phyloP scores from a whole-genome alignment of 78 protist species.

The Dictyostelium intermedium region DNA sequence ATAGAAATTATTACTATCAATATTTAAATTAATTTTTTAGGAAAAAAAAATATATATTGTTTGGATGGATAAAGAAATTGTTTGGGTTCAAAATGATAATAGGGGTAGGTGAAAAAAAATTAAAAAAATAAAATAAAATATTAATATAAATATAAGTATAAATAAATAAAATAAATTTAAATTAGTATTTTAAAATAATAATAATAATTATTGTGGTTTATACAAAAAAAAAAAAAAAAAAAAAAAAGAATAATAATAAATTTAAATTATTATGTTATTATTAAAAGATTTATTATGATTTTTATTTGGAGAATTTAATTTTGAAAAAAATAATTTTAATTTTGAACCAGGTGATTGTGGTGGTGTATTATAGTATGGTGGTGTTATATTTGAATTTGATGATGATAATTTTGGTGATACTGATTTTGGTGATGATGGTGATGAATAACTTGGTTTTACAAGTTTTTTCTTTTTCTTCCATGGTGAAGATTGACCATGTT shows the following conservation, averaged over 20 bases:
- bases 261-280: no score
- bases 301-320: background rate
- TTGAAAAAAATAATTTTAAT: conserved; percentile 4
- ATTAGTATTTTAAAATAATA: background rate
- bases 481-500: background rate
- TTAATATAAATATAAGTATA: background rate
- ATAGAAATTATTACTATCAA: background rate
- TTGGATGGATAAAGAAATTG: background rate
- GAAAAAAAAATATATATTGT: no score
- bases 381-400: background rate
- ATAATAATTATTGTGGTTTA: background rate
- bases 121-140: background rate
- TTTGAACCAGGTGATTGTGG: conserved; percentile 20
- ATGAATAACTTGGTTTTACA: background rate
- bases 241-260: no score
- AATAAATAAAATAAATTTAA: background rate
- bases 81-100: background rate
- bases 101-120: background rate
- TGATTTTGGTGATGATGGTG: background rate
- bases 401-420: background rate
- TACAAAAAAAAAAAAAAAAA: background rate
- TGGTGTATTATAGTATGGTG: conserved; percentile 4
- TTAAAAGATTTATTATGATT: background rate
- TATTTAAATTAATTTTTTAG: background rate
- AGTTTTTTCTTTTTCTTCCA: conserved; percentile 1